Base-by-base conservation (phyloP, 2,329 filamentous ascomycete species). In the Huntiella decipiens region DNA sequence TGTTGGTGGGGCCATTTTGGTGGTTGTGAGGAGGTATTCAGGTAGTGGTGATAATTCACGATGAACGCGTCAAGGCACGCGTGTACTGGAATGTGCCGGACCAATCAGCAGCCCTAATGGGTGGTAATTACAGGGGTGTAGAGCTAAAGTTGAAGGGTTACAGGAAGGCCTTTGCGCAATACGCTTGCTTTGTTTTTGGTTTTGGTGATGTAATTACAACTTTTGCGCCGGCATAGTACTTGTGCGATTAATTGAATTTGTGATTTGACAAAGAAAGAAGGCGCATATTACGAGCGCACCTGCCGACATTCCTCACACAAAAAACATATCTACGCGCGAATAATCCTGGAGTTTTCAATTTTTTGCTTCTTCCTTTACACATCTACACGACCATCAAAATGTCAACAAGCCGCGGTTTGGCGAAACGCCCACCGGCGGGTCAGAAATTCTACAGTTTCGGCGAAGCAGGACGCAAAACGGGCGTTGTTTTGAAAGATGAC, bases 401-500 rank as follows among this genome's bases (percentile, higher is more conserved):
- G 47, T 46, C 47, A 35, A 39, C 46, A 17, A 36, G 39, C 28
- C 47, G 47, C 40, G 44, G 46, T n/a, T 42, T 19, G 13, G 47
- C 22, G 6, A 28, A 28, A 28, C 22, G 22, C 5, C 22, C 22
- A 28, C 22, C 22, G 22, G 22, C 22, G 3, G 22, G 6, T 16
- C 47, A 49, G 43, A 44, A 48, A 38, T 35, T 50, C 40, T 52
- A 61, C 50, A 53, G 59, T 52, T 54, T 62, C 12, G 58, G 62
- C 39, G 53, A 57, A 22, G 58, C 56, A 47, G 62, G 62, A 50
- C 61, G 62, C 54, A 92, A 93, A 71, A 98, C 91, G 1, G 91
- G 91, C 38, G 73, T 93, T 19, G 81, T 77, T 1, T 63, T 96
- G 31, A 74, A 77, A 55, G 84, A 94, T 56, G 76, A 68, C 46